These are phyloP conservation scores for Mrakia gelida DNA, from an alignment of 768 basidiomycete genomes.

Conservation along the genomic window DNA sequence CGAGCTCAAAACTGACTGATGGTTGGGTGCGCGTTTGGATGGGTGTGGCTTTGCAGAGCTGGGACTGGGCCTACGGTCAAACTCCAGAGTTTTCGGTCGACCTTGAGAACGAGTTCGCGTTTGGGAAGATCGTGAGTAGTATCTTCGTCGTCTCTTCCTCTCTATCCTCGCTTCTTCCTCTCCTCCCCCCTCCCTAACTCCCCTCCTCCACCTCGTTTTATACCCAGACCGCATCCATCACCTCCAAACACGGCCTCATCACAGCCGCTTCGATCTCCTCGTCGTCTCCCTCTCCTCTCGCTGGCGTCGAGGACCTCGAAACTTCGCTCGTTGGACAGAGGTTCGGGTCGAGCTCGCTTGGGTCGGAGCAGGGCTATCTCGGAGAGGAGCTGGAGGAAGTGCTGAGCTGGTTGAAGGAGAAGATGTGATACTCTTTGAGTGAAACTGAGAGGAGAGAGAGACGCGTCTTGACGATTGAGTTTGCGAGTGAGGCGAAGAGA, in stretches of 20 bases:
- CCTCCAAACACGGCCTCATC: constrained; percentile 64
- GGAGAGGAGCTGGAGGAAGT: neutral
- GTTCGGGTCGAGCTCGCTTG: neutral
- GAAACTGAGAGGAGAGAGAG: neutral
- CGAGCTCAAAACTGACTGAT: too few relatives aligned
- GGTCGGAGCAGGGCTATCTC: neutral
- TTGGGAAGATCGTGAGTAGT: constrained; percentile 46
- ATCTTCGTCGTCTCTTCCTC: neutral
- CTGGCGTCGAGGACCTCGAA: neutral
- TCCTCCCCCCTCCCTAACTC: neutral
- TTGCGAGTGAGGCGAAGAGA: too few relatives aligned
- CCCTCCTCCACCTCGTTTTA: neutral
- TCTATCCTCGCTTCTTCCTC: neutral
- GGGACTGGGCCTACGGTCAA: constrained; percentile 91
- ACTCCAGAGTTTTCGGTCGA: constrained; percentile 86
- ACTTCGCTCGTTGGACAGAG: neutral
- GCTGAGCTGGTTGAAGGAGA: neutral
- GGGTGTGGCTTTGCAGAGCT: constrained; percentile 60
- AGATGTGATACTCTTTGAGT: neutral
- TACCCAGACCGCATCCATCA: constrained; percentile 51
- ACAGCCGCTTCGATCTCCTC: constrained; percentile 6
- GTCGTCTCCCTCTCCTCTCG: too few relatives aligned
- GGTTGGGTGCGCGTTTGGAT: neutral
- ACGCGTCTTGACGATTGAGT: neutral
- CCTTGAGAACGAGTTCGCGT: constrained; percentile 37